phyloP scores from a whole-genome alignment of 371 early-diverging fungal genomes.

The Neoconidiobolus thromboides region DNA sequence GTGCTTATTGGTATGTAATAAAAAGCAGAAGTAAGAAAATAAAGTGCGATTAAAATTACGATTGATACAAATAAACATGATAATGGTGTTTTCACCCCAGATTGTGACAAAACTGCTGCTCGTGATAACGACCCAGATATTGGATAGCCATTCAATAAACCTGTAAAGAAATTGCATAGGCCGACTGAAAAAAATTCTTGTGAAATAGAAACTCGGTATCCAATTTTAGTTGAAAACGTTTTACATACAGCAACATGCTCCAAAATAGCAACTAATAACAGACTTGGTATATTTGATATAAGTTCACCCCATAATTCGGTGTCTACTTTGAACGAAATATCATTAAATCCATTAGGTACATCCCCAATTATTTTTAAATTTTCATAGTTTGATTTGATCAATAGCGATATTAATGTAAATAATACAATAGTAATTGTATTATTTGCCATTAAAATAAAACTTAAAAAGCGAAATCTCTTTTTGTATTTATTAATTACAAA shows the following conservation, averaged over 20 bases:
- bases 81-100: conserved; percentile 62
- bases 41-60: conserved; percentile 54
- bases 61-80: conserved; percentile 50
- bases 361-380: conserved; percentile 25
- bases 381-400: conserved; percentile 11
- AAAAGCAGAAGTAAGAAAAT: conserved; percentile 57
- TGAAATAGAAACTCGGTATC: conserved; percentile 19
- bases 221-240: conserved; percentile 45
- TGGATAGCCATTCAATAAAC: conserved; percentile 65
- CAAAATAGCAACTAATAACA: conserved; percentile 53
- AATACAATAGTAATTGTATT: conserved; percentile 30
- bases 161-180: conserved; percentile 47
- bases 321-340: conserved; percentile 9
- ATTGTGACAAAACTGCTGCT: conserved; percentile 54
- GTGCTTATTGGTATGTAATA: conserved; percentile 60
- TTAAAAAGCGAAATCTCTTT: background rate
- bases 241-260: conserved; percentile 75
- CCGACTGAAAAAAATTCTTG: conserved; percentile 75
- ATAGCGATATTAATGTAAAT: conserved; percentile 4
- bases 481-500: background rate
- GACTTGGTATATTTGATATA: conserved; percentile 27
- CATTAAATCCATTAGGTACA: conserved; percentile 41
- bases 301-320: conserved; percentile 23
- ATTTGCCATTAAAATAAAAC: background rate
- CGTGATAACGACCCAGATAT: conserved; percentile 75